Conservation (phyloP, 495 filamentous ascomycete genomes). For the Lasiosphaeriaceae sp. region DNA sequence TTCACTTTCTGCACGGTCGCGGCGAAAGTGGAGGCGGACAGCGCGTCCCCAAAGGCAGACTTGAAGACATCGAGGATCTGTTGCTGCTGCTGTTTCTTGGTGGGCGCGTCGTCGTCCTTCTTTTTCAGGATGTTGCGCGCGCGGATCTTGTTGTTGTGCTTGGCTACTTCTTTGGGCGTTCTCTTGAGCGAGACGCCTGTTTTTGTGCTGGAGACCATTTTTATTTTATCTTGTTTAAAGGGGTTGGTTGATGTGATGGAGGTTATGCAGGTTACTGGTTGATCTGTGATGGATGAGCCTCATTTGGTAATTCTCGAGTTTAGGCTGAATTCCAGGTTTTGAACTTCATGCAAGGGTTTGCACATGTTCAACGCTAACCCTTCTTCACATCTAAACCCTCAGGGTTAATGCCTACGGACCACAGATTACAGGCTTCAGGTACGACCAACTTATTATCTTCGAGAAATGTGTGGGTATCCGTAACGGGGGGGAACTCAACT, state of each 20-base stretch:
- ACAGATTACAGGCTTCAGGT: no score
- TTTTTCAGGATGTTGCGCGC: neutral
- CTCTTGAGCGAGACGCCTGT: neutral
- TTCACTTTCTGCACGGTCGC: conserved; percentile 74
- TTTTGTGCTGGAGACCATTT: neutral
- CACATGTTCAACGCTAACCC: neutral
- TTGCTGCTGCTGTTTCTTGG: conserved; percentile 55
- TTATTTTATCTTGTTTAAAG: neutral
- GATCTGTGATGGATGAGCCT: neutral
- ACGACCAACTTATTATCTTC: no score
- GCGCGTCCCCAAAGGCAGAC: conserved; percentile 49
- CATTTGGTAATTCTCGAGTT: neutral
- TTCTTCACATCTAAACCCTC: neutral
- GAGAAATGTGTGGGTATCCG: no score
- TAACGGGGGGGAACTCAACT: no score
- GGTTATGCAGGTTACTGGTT: no score
- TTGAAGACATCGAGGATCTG: conserved; percentile 73
- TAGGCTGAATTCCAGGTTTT: neutral
- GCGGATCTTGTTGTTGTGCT: neutral
- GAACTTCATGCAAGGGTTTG: neutral
- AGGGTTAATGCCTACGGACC: no score
- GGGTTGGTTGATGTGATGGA: neutral
- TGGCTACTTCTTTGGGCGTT: neutral
- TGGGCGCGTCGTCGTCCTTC: neutral
- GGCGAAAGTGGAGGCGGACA: conserved; percentile 32